These are phyloP conservation scores for Penicillium decumbens DNA, from an alignment of 2,329 filamentous ascomycete genomes.

Conservation along the genomic window DNA sequence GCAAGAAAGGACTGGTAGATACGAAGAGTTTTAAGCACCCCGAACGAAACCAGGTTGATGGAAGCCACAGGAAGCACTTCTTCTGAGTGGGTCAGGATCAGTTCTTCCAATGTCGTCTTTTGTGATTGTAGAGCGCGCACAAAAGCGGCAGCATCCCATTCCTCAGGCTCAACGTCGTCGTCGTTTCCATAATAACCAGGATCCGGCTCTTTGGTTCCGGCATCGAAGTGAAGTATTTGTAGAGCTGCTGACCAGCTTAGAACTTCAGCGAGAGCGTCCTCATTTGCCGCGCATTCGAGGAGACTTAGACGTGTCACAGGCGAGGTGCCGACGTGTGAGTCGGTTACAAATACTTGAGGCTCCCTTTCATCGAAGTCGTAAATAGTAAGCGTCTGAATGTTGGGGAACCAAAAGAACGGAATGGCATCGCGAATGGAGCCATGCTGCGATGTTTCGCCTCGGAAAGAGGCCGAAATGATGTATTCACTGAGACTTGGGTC, in stretches of 20 bases:
- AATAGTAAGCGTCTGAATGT: conserved; percentile 4
- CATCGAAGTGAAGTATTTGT: conserved; percentile 15
- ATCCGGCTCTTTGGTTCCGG: conserved; percentile 2
- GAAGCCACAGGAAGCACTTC: conserved; percentile 6
- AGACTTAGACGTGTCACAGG: conserved; percentile 6
- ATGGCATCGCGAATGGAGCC: neutral
- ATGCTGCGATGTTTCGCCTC: neutral
- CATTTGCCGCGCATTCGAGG: conserved; percentile 12
- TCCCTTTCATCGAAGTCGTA: conserved; percentile 3
- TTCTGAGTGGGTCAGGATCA: conserved; percentile 6
- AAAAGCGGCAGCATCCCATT: conserved; percentile 12
- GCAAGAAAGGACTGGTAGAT: conserved; percentile 11
- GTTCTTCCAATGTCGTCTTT: conserved; percentile 5
- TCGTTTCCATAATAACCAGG: neutral
- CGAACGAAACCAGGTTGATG: conserved; percentile 9
- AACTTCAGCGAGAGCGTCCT: conserved; percentile 11
- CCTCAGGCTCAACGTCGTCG: neutral
- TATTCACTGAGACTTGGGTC: neutral
- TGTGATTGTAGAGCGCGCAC: conserved; percentile 9
- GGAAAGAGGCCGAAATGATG: conserved; percentile 5
- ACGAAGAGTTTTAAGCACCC: conserved; percentile 2
- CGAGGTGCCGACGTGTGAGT: conserved; percentile 9
- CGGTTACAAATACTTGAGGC: conserved; percentile 1
- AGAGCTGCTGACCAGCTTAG: conserved; percentile 15
- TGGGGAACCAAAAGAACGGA: conserved; percentile 2